Evolutionary conservation across 1,284 basidiomycete genomes (phyloP).

Genomic region (Moesziomyces globuligerus): DNA sequence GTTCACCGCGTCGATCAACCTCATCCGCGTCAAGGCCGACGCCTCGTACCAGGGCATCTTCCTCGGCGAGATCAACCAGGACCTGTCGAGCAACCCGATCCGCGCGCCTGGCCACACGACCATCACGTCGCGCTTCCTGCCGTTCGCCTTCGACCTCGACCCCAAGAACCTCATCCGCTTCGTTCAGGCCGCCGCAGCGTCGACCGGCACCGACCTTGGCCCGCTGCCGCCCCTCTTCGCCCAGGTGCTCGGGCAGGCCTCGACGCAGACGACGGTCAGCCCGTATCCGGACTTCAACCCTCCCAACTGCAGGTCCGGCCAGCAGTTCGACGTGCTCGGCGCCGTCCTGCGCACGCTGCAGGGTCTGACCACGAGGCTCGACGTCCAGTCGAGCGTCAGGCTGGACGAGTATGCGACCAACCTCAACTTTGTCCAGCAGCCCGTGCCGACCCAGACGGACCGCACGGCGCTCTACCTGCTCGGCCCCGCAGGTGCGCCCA

Average conservation of each 20-base stretch:
- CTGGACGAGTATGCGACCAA: slow-evolving; percentile 70
- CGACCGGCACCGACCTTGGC: slow-evolving; percentile 75
- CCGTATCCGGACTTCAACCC: slow-evolving; percentile 67
- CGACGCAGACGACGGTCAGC: slow-evolving; percentile 74
- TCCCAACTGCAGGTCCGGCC: slow-evolving; percentile 73
- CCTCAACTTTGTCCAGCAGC: slow-evolving; percentile 75
- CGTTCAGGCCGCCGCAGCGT: slow-evolving; percentile 72
- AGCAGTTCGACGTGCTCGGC: slow-evolving; percentile 67
- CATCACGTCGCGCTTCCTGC: slow-evolving; percentile 74
- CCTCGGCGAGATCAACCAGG: slow-evolving; percentile 70
- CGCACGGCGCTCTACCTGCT: slow-evolving; percentile 76
- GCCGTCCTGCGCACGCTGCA: slow-evolving; percentile 76
- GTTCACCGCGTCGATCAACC: slow-evolving; percentile 79
- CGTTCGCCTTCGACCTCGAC: slow-evolving; percentile 76
- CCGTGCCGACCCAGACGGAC: slow-evolving; percentile 76
- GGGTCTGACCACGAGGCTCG: slow-evolving; percentile 73
- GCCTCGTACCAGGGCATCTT: slow-evolving; percentile 70
- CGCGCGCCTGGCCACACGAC: slow-evolving; percentile 74
- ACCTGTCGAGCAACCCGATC: slow-evolving; percentile 72
- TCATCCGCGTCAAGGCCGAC: slow-evolving; percentile 73
- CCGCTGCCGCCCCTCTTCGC: slow-evolving; percentile 75
- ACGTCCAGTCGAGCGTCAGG: slow-evolving; percentile 53
- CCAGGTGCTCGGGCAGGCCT: slow-evolving; percentile 73
- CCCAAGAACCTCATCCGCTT: slow-evolving; percentile 75
- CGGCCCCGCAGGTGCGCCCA: slow-evolving; percentile 72